These are phyloP conservation scores for Nakazawaea peltata DNA, from an alignment of 805 yeast species.

Conservation along the genomic window DNA sequence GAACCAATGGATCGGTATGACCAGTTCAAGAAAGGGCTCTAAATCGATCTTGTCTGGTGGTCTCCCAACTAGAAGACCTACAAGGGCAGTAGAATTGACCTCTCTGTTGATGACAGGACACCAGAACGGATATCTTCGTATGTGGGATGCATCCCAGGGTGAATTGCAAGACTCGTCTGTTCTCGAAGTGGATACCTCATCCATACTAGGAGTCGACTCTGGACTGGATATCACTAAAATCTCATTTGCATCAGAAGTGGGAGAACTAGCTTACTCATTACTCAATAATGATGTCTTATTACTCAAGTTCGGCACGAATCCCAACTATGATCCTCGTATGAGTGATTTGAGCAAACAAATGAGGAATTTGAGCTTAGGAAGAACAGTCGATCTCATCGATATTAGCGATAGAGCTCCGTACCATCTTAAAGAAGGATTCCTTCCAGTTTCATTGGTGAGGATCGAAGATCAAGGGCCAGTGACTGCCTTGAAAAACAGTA, in stretches of 20 bases:
- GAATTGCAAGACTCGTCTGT: slow-evolving; percentile 55
- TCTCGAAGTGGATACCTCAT: slow-evolving; percentile 49
- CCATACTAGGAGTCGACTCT: slow-evolving; percentile 31
- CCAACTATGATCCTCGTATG: slow-evolving; percentile 28
- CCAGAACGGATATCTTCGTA: slow-evolving; percentile 70
- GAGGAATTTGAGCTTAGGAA: slow-evolving; percentile 19
- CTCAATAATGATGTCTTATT: slow-evolving; percentile 67
- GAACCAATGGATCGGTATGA: slow-evolving; percentile 74
- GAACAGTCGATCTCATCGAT: slow-evolving; percentile 28
- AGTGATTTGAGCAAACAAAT: slow-evolving; percentile 22
- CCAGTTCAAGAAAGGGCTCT: slow-evolving; percentile 27
- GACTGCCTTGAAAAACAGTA: slow-evolving; percentile 57
- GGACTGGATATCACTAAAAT: slow-evolving; percentile 43
- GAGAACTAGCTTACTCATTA: slow-evolving; percentile 65
- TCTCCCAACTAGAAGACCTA: slow-evolving; percentile 43
- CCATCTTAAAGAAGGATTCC: slow-evolving; percentile 47
- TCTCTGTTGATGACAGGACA: slow-evolving; percentile 78
- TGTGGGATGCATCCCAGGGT: slow-evolving; percentile 78
- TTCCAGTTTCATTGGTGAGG: slow-evolving; percentile 46
- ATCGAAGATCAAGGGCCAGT: slow-evolving; percentile 35
- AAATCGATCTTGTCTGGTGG: slow-evolving; percentile 69
- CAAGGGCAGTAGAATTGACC: slow-evolving; percentile 40
- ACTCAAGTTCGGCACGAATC: slow-evolving; percentile 60
- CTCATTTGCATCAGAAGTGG: slow-evolving; percentile 71
- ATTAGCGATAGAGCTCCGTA: slow-evolving; percentile 46